Conservation (phyloP, 2,329 filamentous ascomycete genomes). For the Sarocladiaceae sp. region DNA sequence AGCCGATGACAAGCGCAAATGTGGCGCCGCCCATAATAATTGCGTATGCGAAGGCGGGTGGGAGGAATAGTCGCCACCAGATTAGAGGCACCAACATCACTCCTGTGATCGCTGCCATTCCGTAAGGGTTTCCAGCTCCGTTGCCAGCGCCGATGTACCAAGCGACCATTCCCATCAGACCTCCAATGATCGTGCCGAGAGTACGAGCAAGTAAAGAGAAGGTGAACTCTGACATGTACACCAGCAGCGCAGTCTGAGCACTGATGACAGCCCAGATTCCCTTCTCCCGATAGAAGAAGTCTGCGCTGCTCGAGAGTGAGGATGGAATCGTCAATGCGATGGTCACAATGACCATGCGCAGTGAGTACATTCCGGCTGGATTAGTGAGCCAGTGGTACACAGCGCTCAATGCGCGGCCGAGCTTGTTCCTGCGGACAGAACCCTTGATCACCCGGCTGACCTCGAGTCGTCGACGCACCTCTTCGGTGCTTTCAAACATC, state of each 20-base stretch:
- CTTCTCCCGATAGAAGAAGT: constrained; percentile 48
- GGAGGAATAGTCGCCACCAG: constrained; percentile 31
- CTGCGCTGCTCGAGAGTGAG: constrained; percentile 35
- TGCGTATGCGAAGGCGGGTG: constrained; percentile 22
- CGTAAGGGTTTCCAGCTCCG: constrained; percentile 45
- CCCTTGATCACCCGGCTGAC: constrained; percentile 25
- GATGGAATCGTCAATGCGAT: constrained; percentile 38
- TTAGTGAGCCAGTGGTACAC: constrained; percentile 37
- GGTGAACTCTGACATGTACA: constrained; percentile 47
- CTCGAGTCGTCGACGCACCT: constrained; percentile 27
- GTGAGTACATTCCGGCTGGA: constrained; percentile 38
- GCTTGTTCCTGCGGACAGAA: constrained; percentile 12
- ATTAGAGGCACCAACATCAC: constrained; percentile 30
- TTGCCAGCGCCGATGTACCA: constrained; percentile 49
- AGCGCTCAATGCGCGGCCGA: constrained; percentile 22
- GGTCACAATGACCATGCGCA: constrained; percentile 44
- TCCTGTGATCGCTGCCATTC: constrained; percentile 40
- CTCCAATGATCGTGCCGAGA: constrained; percentile 41
- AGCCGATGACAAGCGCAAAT: constrained; percentile 39
- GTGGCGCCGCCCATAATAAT: constrained; percentile 31
- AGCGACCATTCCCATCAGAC: constrained; percentile 38
- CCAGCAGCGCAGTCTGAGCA: constrained; percentile 41
- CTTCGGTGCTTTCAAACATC: background rate
- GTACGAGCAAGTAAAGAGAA: constrained; percentile 37
- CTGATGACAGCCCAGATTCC: constrained; percentile 50